Conservation (phyloP, 1,284 basidiomycete species). For the Trichosporon faecale region DNA sequence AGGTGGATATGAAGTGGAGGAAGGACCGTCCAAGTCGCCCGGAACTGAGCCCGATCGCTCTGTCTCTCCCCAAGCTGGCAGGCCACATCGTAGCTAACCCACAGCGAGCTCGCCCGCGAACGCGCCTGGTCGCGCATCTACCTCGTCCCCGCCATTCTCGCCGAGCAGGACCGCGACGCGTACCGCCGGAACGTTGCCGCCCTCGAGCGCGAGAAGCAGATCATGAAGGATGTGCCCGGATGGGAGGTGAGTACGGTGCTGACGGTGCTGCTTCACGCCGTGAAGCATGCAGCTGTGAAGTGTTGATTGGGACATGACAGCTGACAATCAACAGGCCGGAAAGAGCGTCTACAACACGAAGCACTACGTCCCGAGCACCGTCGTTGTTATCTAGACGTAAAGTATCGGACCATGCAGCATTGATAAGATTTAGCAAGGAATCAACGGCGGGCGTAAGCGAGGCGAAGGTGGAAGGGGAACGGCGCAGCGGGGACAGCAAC, state of each 20-base stretch:
- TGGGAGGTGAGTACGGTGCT: slow-evolving; percentile 88
- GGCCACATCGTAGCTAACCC: no score
- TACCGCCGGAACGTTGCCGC: slow-evolving; percentile 81
- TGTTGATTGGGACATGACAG: not conserved
- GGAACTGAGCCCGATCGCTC: no score
- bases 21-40: no score
- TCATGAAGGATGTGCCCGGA: slow-evolving; percentile 91
- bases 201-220: slow-evolving; percentile 74
- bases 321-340: slow-evolving; percentile 58
- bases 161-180: slow-evolving; percentile 87
- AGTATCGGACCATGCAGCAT: slow-evolving; percentile 16
- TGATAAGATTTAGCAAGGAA: slow-evolving; percentile 12
- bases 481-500: no score
- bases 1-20: no score
- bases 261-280: no score
- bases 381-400: slow-evolving; percentile 53
- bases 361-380: slow-evolving; percentile 65
- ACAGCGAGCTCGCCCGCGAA: slow-evolving; percentile 89
- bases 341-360: slow-evolving; percentile 83
- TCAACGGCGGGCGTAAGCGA: not conserved
- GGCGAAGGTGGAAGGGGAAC: no score
- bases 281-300: no score
- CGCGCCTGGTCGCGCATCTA: slow-evolving; percentile 94
- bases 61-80: no score
- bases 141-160: slow-evolving; percentile 84